A percentile compares a stretch with the other conserved stretches of the same genome.
Evolutionary conservation across 176 grass and related monocot genomes (phyloP).

Genomic region (Elymus sibiricus): DNA sequence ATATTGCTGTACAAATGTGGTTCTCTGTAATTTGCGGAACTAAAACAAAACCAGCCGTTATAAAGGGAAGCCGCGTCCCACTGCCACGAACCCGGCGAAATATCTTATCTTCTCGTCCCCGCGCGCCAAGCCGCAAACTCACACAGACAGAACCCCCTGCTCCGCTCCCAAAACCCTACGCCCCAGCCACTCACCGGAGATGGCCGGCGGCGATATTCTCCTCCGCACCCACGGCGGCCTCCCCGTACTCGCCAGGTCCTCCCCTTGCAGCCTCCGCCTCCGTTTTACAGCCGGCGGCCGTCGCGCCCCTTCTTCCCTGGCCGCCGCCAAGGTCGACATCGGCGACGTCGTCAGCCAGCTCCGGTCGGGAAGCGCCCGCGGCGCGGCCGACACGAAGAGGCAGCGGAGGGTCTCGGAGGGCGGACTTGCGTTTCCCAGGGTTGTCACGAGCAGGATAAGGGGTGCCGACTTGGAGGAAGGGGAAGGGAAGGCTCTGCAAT

Average conservation of each 20-base stretch:
- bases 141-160: background rate
- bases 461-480: conserved; percentile 11
- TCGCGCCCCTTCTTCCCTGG: conserved; percentile 19
- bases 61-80: background rate
- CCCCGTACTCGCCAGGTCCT: conserved; percentile 43
- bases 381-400: conserved; percentile 19
- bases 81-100: background rate
- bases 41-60: background rate
- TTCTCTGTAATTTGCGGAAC: background rate
- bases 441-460: conserved; percentile 24
- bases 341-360: conserved; percentile 28
- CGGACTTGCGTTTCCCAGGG: conserved; percentile 19
- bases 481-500: conserved; percentile 10
- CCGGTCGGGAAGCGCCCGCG: conserved; percentile 6
- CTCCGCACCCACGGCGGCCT: conserved; percentile 30
- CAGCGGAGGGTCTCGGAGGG: conserved; percentile 32
- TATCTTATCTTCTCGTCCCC: conserved; percentile 41
- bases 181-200: conserved; percentile 17
- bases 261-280: conserved; percentile 50
- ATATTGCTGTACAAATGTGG: background rate
- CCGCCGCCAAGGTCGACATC: conserved; percentile 39
- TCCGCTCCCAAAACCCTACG: conserved; percentile 27
- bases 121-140: conserved; percentile 32
- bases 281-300: conserved; percentile 15
- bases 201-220: conserved; percentile 48